Conservation (phyloP, 2,329 filamentous ascomycete genomes). For the Cytospora piceae region DNA sequence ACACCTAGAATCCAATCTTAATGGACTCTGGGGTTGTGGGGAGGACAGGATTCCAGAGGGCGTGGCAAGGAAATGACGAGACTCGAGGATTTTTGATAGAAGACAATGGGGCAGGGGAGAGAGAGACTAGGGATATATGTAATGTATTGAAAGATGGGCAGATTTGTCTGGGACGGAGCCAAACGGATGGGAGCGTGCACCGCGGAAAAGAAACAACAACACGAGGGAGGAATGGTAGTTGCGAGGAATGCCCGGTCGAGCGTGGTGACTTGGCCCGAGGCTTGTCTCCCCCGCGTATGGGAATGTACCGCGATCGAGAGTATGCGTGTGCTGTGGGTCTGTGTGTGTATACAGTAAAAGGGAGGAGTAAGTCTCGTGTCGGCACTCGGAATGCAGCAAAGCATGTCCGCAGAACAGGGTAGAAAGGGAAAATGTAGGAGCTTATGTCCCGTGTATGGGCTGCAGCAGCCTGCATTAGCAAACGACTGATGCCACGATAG, state of each 20-base stretch:
- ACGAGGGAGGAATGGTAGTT: conserved; percentile 29
- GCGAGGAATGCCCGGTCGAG: conserved; percentile 25
- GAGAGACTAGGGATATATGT: conserved; percentile 24
- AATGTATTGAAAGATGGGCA: not conserved
- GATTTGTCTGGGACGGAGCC: not conserved
- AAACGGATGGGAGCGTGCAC: not conserved
- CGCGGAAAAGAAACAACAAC: conserved; percentile 26
- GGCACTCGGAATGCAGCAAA: conserved; percentile 23
- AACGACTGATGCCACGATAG: conserved; percentile 14
- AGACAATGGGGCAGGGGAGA: conserved; percentile 9
- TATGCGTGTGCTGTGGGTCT: not conserved
- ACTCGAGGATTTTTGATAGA: not conserved
- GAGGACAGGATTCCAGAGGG: not conserved
- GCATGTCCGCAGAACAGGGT: not conserved
- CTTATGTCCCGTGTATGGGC: conserved; percentile 17
- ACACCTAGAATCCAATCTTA: not conserved
- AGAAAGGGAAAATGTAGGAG: not conserved
- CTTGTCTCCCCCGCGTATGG: not conserved
- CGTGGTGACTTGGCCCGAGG: conserved; percentile 12
- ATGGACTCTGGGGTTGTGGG: not conserved
- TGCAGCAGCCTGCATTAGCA: conserved; percentile 18
- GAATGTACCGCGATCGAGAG: conserved; percentile 10
- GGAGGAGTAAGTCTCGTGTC: conserved; percentile 9
- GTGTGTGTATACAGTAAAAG: conserved; percentile 14
- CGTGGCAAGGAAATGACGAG: conserved; percentile 9